Evolutionary conservation across 2,329 filamentous ascomycete genomes (phyloP), one percentile per base, ranked within the genome.

Genomic region (Claviceps monticola): DNA sequence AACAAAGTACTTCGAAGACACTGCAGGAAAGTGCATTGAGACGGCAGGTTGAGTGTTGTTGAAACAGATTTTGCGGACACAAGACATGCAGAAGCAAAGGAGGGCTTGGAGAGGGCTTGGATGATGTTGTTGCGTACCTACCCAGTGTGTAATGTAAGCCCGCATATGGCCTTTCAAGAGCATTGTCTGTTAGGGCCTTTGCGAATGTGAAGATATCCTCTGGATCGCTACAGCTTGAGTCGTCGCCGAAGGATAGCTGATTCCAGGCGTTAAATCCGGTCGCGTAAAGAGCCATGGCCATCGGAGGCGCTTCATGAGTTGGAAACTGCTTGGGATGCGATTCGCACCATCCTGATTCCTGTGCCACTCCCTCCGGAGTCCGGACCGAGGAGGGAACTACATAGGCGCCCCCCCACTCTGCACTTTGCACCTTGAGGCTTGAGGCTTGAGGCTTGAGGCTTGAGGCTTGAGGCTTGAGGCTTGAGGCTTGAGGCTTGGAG

Each of bases 211-310:
- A 53, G 4, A 78, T 17, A 57, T 82, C 79, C 4, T 70, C 62
- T 4, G 71, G 68, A 42, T 77, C 71, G 1, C 59, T 47, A 4
- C 53, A 54, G 16, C 43, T 7, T 7, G 9, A 46, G 7, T 43
- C 34, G 17, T 14, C n/a, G 6, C 53, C 54, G 13, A 79, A 74
- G 2, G 60, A 56, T 16, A 82, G 68, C 58, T 82, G 78, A 51
- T 65, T 63, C 75, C 75, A 82, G 51, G 77, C 75, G 59, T 83
- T 82, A 64, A 78, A 74, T 42, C 79, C 79, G 2, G 74, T 57
- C 43, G 72, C 76, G 59, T 75, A 76, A 5, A 83, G 62, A 50
- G 74, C 66, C 75, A 78, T 71, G 36, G 74, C 66, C 75, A 78
- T 71, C 26, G 29, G 21, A 38, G 17, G 23, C 16, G 43, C 17